phyloP scores from a whole-genome alignment of 371 early-diverging fungal genomes.

The Mucor ambiguus region DNA sequence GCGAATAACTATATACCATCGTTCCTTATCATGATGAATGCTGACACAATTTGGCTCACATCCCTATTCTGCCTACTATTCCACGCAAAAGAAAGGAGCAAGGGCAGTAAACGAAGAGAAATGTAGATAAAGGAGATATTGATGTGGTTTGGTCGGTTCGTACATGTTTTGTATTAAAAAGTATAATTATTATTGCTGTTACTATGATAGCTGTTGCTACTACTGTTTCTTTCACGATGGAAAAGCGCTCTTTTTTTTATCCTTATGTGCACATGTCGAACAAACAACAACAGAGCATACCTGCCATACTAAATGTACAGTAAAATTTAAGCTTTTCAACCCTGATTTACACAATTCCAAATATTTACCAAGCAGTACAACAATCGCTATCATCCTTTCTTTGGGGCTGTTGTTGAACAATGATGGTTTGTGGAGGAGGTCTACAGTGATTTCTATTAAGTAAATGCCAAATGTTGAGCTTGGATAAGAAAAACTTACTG shows the following conservation, averaged over 20 bases:
- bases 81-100: background rate
- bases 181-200: conserved; percentile 2
- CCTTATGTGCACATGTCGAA: conserved; percentile 28
- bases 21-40: background rate
- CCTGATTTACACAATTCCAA: background rate
- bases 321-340: background rate
- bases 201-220: background rate
- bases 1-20: background rate
- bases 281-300: conserved; percentile 33
- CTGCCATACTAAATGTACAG: conserved; percentile 23
- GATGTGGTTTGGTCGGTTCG: background rate
- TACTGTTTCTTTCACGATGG: background rate
- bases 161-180: background rate
- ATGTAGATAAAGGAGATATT: background rate
- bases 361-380: conserved; percentile 39
- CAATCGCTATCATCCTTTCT: conserved; percentile 28
- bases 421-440: conserved; percentile 34
- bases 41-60: background rate
- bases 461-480: background rate
- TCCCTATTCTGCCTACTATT: background rate
- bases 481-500: conserved; percentile 17
- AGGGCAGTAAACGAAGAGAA: background rate
- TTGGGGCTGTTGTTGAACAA: conserved; percentile 36
- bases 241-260: background rate
- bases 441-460: conserved; percentile 8